phyloP scores from a whole-genome alignment of 768 basidiomycete species.

The Calocybe gangraenosa region DNA sequence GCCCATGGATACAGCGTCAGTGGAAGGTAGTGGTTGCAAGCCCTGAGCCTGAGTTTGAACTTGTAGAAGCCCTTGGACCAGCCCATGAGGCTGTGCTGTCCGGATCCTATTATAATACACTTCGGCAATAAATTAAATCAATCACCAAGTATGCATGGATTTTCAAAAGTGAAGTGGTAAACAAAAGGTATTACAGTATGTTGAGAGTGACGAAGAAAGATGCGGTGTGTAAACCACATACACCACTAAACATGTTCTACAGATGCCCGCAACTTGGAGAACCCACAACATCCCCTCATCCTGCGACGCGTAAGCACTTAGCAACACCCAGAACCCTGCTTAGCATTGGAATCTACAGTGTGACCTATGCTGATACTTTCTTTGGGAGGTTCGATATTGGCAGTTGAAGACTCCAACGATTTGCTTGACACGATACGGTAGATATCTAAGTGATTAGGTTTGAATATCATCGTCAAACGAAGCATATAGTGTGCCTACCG shows the following conservation, averaged over 20 bases:
- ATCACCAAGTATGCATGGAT: background rate
- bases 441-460: conserved; percentile 60
- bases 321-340: conserved; percentile 63
- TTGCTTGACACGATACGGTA: conserved; percentile 97
- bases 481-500: conserved; percentile 43
- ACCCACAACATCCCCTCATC: conserved; percentile 10
- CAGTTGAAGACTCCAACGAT: conserved; percentile 81
- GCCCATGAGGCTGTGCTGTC: background rate
- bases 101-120: background rate
- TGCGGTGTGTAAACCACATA: conserved; percentile 14
- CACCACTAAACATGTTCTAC: conserved; percentile 14
- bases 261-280: conserved; percentile 18
- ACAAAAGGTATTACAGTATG: conserved; percentile 20
- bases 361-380: conserved; percentile 84
- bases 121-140: too few relatives aligned
- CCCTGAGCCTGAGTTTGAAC: background rate
- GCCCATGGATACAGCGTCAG: too few relatives aligned
- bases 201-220: conserved; percentile 16
- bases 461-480: background rate
- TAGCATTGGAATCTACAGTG: conserved; percentile 59
- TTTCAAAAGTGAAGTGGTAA: conserved; percentile 14
- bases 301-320: conserved; percentile 20
- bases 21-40: background rate
- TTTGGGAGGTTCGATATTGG: conserved; percentile 74
- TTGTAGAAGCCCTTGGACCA: background rate